phyloP scores from a whole-genome alignment of 2,329 filamentous ascomycete genomes.

The Aspergillus quadrilineatus region DNA sequence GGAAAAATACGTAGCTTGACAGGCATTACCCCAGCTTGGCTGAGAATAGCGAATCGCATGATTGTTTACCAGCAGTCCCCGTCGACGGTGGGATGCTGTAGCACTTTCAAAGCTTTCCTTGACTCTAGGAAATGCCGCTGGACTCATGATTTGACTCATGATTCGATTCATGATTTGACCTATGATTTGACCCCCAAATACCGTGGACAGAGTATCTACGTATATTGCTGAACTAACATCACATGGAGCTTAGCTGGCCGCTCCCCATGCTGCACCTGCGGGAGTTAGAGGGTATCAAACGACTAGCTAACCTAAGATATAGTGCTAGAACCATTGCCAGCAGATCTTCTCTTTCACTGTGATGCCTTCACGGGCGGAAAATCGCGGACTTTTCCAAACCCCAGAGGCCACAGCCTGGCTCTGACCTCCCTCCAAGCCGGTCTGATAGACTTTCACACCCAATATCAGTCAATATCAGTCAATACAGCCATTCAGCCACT shows the following conservation, averaged over 20 bases:
- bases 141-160: too few relatives aligned
- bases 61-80: background rate
- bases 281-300: slow-evolving; percentile 12
- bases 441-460: background rate
- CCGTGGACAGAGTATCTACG: background rate
- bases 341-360: slow-evolving; percentile 20
- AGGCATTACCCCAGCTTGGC: background rate
- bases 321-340: slow-evolving; percentile 15
- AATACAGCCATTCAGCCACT: background rate
- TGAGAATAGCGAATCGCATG: background rate
- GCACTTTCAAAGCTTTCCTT: background rate
- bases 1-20: background rate
- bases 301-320: background rate
- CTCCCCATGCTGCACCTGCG: slow-evolving; percentile 12
- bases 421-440: background rate
- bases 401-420: background rate
- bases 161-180: too few relatives aligned
- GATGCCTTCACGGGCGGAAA: slow-evolving; percentile 4
- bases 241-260: background rate
- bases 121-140: too few relatives aligned
- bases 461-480: background rate
- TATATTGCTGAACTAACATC: background rate
- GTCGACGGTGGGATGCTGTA: background rate
- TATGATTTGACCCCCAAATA: background rate
- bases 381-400: background rate